These are phyloP conservation scores for Ophiostoma pallidulum DNA, from an alignment of 2,329 filamentous ascomycete genomes.

Conservation along the genomic window DNA sequence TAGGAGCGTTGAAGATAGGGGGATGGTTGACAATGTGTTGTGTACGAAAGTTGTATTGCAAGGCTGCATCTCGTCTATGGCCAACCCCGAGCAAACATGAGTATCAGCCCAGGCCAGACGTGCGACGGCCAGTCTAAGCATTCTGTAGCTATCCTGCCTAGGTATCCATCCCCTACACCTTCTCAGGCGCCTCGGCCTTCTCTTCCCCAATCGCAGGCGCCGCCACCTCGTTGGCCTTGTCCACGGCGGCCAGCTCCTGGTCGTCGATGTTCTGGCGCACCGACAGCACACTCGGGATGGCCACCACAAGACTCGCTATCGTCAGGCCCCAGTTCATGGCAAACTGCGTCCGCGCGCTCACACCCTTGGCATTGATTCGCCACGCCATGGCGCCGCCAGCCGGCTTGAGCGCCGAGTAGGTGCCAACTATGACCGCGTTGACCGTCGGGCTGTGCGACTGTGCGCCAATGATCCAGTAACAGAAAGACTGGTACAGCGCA, in stretches of 20 bases:
- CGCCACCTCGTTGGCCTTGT: slow-evolving; percentile 2
- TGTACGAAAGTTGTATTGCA: too few relatives aligned
- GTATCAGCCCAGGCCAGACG: too few relatives aligned
- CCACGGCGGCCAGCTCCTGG: slow-evolving; percentile 19
- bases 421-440: slow-evolving; percentile 35
- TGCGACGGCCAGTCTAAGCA: too few relatives aligned
- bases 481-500: slow-evolving; percentile 55
- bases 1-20: too few relatives aligned
- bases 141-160: too few relatives aligned
- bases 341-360: slow-evolving; percentile 34
- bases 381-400: slow-evolving; percentile 22
- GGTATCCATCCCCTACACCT: background rate
- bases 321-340: slow-evolving; percentile 38
- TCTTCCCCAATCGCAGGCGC: background rate
- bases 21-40: too few relatives aligned
- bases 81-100: too few relatives aligned
- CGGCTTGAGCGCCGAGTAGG: slow-evolving; percentile 37
- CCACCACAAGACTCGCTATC: slow-evolving; percentile 33
- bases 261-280: slow-evolving; percentile 24
- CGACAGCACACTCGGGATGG: slow-evolving; percentile 32
- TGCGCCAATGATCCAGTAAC: slow-evolving; percentile 49
- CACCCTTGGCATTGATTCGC: slow-evolving; percentile 33
- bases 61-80: too few relatives aligned
- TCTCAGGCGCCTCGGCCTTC: background rate
- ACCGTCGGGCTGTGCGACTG: slow-evolving; percentile 32